phyloP scores from a whole-genome alignment of 208 protist genomes.

The Vickermania spadyakhi region DNA sequence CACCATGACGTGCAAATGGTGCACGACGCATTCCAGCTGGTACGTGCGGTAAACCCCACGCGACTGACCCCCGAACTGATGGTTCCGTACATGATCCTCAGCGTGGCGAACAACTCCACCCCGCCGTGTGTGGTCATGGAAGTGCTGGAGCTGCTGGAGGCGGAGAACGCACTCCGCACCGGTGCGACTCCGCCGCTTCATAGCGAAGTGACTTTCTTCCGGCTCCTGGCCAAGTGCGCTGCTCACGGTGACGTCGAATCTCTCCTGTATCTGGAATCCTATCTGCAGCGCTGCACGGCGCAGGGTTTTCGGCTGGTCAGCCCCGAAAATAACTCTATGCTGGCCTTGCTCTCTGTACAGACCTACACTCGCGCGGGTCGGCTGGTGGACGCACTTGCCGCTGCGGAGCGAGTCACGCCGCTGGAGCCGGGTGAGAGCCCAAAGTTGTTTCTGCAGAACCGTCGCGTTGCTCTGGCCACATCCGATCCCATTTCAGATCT shows the following conservation, averaged over 20 bases:
- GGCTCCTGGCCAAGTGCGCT: constrained; percentile 73
- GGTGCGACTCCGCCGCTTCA: constrained; percentile 29
- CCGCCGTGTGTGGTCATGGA: constrained; percentile 44
- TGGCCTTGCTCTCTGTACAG: constrained; percentile 43
- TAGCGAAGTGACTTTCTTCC: constrained; percentile 61
- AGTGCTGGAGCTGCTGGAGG: constrained; percentile 30
- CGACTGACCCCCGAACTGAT: constrained; percentile 40
- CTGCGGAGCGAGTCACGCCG: constrained; percentile 43
- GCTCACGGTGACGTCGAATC: constrained; percentile 36
- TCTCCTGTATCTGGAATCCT: constrained; percentile 28
- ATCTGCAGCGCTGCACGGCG: constrained; percentile 15
- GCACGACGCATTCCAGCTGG: constrained; percentile 54
- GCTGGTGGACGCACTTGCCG: constrained; percentile 29
- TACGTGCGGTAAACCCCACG: constrained; percentile 22
- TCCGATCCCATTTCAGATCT: constrained; percentile 50
- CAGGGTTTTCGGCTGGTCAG: constrained; percentile 11
- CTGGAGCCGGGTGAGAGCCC: constrained; percentile 29
- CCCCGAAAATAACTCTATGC: constrained; percentile 20
- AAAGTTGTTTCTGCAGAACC: constrained; percentile 40
- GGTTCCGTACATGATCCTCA: constrained; percentile 68
- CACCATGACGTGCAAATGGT: constrained; percentile 52
- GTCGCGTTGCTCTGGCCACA: constrained; percentile 34
- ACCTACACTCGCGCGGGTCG: constrained; percentile 22
- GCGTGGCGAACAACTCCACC: constrained; percentile 43
- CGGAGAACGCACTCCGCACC: not conserved